Evolutionary conservation across 176 grass and related monocot species (phyloP).

Genomic region (Tuctoria greenei): DNA sequence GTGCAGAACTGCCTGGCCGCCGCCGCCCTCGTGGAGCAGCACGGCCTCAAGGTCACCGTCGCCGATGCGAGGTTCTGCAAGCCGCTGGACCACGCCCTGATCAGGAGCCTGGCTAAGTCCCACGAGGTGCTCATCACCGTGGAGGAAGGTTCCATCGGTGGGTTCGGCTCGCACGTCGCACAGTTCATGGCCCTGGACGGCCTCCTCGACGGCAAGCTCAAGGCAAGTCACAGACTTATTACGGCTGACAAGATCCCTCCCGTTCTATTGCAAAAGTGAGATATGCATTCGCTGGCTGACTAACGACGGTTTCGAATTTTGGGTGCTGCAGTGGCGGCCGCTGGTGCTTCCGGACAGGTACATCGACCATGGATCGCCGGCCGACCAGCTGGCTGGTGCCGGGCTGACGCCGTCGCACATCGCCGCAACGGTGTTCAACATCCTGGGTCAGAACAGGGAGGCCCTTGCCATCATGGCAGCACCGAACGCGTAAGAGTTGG

Average conservation of each 20-base stretch:
- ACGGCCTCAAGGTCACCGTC: constrained; percentile 76
- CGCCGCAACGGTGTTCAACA: constrained; percentile 91
- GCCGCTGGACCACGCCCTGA: constrained; percentile 78
- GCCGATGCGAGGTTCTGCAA: constrained; percentile 96
- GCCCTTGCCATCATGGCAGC: constrained; percentile 85
- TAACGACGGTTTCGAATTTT: not conserved
- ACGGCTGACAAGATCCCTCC: not conserved
- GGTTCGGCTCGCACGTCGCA: constrained; percentile 89
- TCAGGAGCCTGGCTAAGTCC: constrained; percentile 66
- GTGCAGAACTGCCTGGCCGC: constrained; percentile 87
- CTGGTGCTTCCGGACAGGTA: constrained; percentile 87
- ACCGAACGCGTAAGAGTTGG: constrained; percentile 26
- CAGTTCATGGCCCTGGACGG: constrained; percentile 94
- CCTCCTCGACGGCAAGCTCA: constrained; percentile 79
- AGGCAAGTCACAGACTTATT: constrained; percentile 36
- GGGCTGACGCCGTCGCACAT: constrained; percentile 89
- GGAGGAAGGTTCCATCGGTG: constrained; percentile 95
- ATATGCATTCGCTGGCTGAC: not conserved
- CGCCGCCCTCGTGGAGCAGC: constrained; percentile 49
- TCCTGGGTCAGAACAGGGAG: constrained; percentile 81
- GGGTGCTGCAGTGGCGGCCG: constrained; percentile 77
- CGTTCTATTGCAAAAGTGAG: not conserved
- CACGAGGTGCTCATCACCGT: constrained; percentile 95
- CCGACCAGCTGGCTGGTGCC: constrained; percentile 79
- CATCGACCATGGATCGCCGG: constrained; percentile 86